Percentiles rank a stretch among this genome's conserved stretches.
These are phyloP conservation scores for Ophiobolus disseminans DNA, from an alignment of 2,329 filamentous ascomycete species.

Conservation along the genomic window DNA sequence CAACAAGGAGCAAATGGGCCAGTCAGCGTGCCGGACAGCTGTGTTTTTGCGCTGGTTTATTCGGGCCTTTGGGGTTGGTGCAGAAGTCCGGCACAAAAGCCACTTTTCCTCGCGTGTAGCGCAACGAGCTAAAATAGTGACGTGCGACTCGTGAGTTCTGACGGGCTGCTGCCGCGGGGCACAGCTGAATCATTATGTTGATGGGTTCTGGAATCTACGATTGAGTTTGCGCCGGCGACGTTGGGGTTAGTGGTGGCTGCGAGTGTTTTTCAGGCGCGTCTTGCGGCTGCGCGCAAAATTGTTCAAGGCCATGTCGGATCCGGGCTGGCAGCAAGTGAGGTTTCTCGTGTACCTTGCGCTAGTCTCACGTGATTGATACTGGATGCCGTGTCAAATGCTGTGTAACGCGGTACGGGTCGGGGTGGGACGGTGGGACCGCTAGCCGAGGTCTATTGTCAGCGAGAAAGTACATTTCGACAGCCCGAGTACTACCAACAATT, in stretches of 20 bases:
- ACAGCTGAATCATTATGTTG: neutral
- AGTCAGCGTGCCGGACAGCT: neutral
- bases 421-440: slow-evolving; percentile 8
- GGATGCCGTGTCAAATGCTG: slow-evolving; percentile 13
- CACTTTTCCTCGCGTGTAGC: neutral
- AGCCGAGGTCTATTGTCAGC: neutral
- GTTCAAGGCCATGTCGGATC: neutral
- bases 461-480: neutral
- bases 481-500: neutral
- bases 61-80: neutral
- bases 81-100: no score
- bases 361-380: slow-evolving; percentile 8
- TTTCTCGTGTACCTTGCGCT: slow-evolving; percentile 8
- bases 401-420: slow-evolving; percentile 24
- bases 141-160: neutral
- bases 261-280: neutral
- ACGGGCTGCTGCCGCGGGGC: neutral
- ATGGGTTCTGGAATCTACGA: neutral
- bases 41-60: neutral
- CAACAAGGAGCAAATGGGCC: neutral
- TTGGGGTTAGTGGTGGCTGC: no score
- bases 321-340: neutral
- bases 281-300: neutral
- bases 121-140: neutral
- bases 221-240: no score